phyloP scores from a whole-genome alignment of 2,329 filamentous ascomycete species.

The Pseudocercospora cruenta region DNA sequence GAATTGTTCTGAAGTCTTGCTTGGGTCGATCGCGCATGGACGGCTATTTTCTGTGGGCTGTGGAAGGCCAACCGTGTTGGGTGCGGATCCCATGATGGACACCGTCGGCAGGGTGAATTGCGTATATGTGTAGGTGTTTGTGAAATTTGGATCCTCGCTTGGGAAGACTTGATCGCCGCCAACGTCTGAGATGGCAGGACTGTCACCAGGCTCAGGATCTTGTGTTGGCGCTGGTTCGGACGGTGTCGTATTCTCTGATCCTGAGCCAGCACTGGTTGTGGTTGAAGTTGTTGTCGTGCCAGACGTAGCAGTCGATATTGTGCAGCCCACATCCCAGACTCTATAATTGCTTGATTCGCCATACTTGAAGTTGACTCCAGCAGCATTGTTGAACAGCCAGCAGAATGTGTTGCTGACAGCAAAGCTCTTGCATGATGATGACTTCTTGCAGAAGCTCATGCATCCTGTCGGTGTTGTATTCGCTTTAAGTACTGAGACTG shows the following conservation, averaged over 20 bases:
- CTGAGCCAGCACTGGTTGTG: background rate
- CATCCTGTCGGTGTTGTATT: too few species aligned
- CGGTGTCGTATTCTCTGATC: background rate
- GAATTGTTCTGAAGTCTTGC: constrained; percentile 1
- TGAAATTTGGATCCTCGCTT: constrained; percentile 4
- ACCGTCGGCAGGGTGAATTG: constrained; percentile 8
- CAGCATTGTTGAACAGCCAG: background rate
- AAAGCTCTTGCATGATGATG: background rate
- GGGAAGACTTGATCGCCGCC: background rate
- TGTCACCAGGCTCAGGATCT: background rate
- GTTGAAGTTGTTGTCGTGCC: background rate
- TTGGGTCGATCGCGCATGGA: constrained; percentile 7
- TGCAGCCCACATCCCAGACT: background rate
- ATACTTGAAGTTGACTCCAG: background rate
- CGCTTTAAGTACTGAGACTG: too few species aligned
- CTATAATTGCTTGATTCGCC: background rate
- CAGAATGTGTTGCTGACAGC: background rate
- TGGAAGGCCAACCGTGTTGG: background rate
- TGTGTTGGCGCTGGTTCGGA: background rate
- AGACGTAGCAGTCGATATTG: background rate
- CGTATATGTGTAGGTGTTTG: background rate
- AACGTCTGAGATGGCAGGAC: background rate
- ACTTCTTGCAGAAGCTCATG: background rate
- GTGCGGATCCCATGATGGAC: constrained; percentile 9
- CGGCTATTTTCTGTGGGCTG: background rate